Conservation (phyloP, 306 rosid species). For the Medicago truncatula region DNA sequence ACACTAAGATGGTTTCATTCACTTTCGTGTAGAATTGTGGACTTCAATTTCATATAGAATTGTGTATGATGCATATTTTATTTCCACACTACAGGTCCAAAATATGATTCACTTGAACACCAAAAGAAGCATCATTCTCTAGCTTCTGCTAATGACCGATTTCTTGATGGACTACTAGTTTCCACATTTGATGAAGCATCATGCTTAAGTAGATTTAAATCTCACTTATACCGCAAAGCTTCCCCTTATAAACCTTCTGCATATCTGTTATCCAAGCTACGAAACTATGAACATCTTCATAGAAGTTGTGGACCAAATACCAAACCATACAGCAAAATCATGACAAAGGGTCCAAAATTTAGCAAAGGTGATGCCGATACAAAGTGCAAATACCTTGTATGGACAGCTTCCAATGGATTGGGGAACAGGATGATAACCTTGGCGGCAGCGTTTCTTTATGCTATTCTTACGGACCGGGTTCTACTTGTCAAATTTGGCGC, state of each 20-base stretch:
- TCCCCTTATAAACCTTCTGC: slow-evolving; percentile 61
- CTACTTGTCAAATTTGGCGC: slow-evolving; percentile 69
- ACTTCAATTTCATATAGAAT: not conserved
- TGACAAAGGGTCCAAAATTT: slow-evolving; percentile 45
- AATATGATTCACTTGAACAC: slow-evolving; percentile 34
- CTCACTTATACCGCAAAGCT: slow-evolving; percentile 61
- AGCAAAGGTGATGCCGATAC: slow-evolving; percentile 32
- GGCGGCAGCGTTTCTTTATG: slow-evolving; percentile 73
- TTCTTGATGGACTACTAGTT: slow-evolving; percentile 67
- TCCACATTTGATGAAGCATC: slow-evolving; percentile 59
- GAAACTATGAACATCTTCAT: slow-evolving; percentile 77
- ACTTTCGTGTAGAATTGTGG: too few relatives aligned
- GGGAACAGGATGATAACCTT: slow-evolving; percentile 78
- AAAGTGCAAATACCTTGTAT: slow-evolving; percentile 70
- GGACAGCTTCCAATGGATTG: slow-evolving; percentile 69
- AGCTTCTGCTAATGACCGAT: slow-evolving; percentile 36
- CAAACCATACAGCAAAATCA: slow-evolving; percentile 54
- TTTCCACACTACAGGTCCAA: slow-evolving; percentile 37
- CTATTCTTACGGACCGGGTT: slow-evolving; percentile 74
- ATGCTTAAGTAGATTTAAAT: slow-evolving; percentile 71
- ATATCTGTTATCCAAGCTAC: slow-evolving; percentile 63
- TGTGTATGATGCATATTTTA: slow-evolving; percentile 6
- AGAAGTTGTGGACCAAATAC: slow-evolving; percentile 71
- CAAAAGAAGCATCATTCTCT: slow-evolving; percentile 27
- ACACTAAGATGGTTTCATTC: too few relatives aligned